Base-by-base conservation (phyloP, 345 rosid genomes). In the Anacardium occidentale region DNA sequence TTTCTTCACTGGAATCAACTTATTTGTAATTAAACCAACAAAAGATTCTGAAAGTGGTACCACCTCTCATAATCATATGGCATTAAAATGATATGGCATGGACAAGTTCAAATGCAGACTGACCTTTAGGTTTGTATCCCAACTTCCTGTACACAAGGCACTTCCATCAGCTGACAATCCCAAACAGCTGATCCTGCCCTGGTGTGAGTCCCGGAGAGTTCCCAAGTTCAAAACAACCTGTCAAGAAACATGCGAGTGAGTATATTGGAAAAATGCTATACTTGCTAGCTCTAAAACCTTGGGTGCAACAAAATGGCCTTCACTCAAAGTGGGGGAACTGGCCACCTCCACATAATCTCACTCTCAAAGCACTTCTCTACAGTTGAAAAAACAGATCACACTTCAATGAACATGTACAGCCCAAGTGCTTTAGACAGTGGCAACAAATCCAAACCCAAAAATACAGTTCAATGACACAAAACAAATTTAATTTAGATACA, bases 111-210 rank as follows among this genome's bases (percentile, higher is more conserved):
- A 17, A 34, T 52, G 66, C 54, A 70, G 74, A 76, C 88, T 81
- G 58, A 93, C 98, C 97, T 96, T 96, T 37, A 93, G 89, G 78
- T 90, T 93, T 85, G 97, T 85, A 81, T 96, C 99, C 82, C 75
- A 96, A 84, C 99, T 93, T 85, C 99, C 99, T 74, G 98, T 93
- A 83, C 99, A 96, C 76, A 96, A 81, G 79, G 99, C 97, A 83
- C 99, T 96, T 81, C 99, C 99, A 82, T 96, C 98, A 75, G 94
- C 83, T 56, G 98, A 91, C 87, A 93, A 77, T 64, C 96, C 98
- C 87, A 96, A 83, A 82, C 99, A 95, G 77, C 81, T 93, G 78
- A 96, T 85, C 78, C 88, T 83, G 45, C 66, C 68, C 75, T 76
- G 89, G 57, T 96, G 99, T 1, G 98, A 91, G 79, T 85, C 89